Conservation (phyloP, 495 filamentous ascomycete genomes). For the Podospora pseudoanserina region DNA sequence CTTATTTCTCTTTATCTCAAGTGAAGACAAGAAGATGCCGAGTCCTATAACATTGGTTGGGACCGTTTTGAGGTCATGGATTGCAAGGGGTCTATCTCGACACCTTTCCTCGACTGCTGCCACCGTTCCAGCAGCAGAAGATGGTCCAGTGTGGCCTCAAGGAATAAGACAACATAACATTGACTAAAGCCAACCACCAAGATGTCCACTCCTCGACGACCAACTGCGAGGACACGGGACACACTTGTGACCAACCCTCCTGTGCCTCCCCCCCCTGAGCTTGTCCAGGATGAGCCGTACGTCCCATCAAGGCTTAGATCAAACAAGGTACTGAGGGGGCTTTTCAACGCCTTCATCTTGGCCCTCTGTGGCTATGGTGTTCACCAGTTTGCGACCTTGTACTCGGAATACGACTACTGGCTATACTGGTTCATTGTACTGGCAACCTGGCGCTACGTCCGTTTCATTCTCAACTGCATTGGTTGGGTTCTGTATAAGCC, state of each 20-base stretch:
- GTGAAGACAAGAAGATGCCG: not conserved
- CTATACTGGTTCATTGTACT: constrained; percentile 25
- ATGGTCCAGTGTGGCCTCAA: not conserved
- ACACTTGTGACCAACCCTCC: not conserved
- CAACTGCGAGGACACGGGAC: not conserved
- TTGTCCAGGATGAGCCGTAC: not conserved
- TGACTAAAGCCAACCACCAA: not conserved
- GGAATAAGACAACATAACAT: not conserved
- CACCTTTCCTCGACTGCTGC: not conserved
- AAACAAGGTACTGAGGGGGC: not conserved
- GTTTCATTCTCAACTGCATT: constrained; percentile 44
- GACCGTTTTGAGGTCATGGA: not conserved
- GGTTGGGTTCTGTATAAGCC: constrained; percentile 46
- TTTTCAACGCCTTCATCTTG: not conserved
- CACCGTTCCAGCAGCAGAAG: not conserved
- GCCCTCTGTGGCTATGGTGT: not conserved
- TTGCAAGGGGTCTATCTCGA: not conserved
- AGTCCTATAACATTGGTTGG: not conserved
- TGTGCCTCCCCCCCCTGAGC: not conserved
- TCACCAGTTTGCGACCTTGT: not conserved
- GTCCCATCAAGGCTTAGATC: not conserved
- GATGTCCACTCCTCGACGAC: not conserved
- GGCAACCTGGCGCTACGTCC: constrained; percentile 42
- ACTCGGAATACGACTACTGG: not conserved
- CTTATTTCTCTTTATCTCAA: not conserved